These are phyloP conservation scores for Aspergillus sp. DNA, from an alignment of 2,329 filamentous ascomycete genomes.

Conservation along the genomic window DNA sequence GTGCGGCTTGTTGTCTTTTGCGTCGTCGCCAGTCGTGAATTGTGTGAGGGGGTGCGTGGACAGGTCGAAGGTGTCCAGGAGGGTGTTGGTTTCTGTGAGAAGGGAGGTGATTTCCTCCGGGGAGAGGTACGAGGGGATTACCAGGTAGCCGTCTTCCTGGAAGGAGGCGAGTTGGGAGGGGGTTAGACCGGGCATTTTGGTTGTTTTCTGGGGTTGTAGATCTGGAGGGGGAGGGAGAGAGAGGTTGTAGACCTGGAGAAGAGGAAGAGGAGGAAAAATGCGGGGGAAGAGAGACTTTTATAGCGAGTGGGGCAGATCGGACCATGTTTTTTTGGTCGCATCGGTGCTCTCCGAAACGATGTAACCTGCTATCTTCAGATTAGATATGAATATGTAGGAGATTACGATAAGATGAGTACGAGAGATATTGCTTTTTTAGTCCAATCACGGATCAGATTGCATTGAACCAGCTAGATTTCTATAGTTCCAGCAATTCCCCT, in stretches of 20 bases:
- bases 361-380: too few relatives aligned
- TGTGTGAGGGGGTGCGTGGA: conserved; percentile 85
- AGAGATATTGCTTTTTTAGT: too few relatives aligned
- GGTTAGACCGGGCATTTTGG: conserved; percentile 53
- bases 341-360: too few relatives aligned
- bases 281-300: not conserved
- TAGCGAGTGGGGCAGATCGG: not conserved
- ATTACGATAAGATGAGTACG: too few relatives aligned
- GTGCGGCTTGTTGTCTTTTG: conserved; percentile 57
- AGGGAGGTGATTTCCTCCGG: conserved; percentile 65
- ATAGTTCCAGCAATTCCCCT: too few relatives aligned
- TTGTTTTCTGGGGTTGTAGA: not conserved
- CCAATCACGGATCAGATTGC: too few relatives aligned
- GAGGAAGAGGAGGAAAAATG: not conserved
- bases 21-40: conserved; percentile 80
- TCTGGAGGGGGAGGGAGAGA: not conserved
- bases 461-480: too few relatives aligned
- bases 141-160: conserved; percentile 81
- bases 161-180: conserved; percentile 70
- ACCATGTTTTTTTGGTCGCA: too few relatives aligned
- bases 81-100: conserved; percentile 69
- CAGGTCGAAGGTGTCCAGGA: conserved; percentile 77
- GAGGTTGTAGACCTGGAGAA: too few relatives aligned
- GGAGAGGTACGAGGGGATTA: conserved; percentile 75
- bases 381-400: too few relatives aligned